Conservation (phyloP, 1,139 yeast genomes). For the Saccharomyces pastorianus region DNA sequence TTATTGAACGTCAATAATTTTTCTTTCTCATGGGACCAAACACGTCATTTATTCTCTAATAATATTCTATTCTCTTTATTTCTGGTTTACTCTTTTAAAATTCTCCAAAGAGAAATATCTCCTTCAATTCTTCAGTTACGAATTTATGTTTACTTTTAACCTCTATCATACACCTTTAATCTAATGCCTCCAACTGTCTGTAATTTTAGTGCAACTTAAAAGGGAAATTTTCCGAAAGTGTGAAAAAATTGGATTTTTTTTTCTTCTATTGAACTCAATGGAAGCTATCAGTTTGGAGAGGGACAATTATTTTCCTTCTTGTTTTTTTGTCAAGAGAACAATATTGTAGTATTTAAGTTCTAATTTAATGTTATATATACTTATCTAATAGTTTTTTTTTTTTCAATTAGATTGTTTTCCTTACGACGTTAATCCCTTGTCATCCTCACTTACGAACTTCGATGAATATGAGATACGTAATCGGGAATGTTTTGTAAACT, state of each 20-base stretch:
- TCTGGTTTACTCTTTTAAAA: neutral
- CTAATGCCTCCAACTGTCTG: neutral
- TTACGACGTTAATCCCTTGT: neutral
- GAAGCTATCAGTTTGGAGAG: neutral
- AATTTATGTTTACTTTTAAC: neutral
- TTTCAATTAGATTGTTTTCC: neutral
- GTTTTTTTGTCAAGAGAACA: neutral
- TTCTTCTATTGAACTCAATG: neutral
- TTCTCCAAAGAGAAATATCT: neutral
- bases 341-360: neutral
- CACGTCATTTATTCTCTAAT: neutral
- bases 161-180: neutral
- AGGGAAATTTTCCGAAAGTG: neutral
- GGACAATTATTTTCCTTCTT: neutral
- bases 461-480: neutral
- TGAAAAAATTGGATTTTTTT: neutral
- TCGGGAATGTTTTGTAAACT: neutral
- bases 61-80: neutral
- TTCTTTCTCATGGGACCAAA: neutral
- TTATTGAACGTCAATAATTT: neutral
- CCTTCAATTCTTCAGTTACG: neutral
- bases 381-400: neutral
- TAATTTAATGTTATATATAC: neutral
- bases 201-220: neutral
- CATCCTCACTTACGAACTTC: neutral